Evolutionary conservation across 2,329 filamentous ascomycete species (phyloP), one percentile per base, ranked within the genome.

Genomic region (Nemania sp.): DNA sequence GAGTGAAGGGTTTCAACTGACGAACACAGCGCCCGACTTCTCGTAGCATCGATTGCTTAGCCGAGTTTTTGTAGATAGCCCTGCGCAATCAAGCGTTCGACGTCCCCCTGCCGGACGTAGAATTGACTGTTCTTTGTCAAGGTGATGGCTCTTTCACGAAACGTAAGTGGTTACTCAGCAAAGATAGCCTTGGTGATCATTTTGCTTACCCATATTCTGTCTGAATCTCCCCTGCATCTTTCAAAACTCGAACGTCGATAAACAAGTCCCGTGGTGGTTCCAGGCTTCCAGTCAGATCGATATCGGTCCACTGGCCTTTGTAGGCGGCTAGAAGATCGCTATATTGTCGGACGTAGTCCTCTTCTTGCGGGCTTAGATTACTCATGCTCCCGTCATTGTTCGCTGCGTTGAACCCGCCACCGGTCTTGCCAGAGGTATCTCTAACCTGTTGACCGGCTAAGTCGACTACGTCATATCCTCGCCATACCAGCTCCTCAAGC

Each of bases 111-210:
- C 54, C 95, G 89, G 45, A 99, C 96, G 77, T 97, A 98, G 78
- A 99, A 97, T 78, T 99, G 96, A 77, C 94, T 98, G 81, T 99
- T 98, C 81, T 97, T 98, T 43, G 94, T 97, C 83, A 99, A 86
- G 68, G 92, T 98, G 75, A 99, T 98, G 13, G 94, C 93, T 18
- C 94, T 97, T 74, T 38, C 52, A 38, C 8, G 64, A 71, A 56
- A 66, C 72, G 76, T 72, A 72, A 78, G 75, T 73, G 68, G 47
- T 49, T 29, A 49, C 62, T 59, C 61, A 11, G 18, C 45, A 47
- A 52, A 7, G 20, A 52, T 62, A 45, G 32, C 32, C 20, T 13
- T 56, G 13, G 29, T 58, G 29, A 38, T 35, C 24, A 22, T 52
- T 10, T 49, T 35, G 49, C 90, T 80, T 86, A 97, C 92, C 96